Conservation (phyloP, 129 eudicot genomes). For the Lactuca saligna region DNA sequence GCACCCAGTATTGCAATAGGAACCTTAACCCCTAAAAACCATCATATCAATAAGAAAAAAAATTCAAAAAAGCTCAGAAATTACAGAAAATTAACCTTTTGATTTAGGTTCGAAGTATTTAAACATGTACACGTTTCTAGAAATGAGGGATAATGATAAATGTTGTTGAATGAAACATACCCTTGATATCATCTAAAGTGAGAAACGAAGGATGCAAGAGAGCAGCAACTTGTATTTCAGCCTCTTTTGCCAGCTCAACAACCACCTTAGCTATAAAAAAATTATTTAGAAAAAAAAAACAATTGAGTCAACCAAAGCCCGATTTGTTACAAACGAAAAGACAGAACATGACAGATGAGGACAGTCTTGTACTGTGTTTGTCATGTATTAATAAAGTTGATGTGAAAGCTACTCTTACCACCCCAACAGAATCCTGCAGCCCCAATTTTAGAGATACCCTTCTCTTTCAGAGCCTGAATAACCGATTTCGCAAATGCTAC, state of each 20-base stretch:
- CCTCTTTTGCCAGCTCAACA: constrained; percentile 45
- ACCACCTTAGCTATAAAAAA: constrained; percentile 34
- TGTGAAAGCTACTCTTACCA: constrained; percentile 40
- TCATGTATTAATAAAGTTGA: not conserved
- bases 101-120: not conserved
- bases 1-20: constrained; percentile 74
- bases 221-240: constrained; percentile 52
- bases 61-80: constrained; percentile 1
- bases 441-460: constrained; percentile 72
- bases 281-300: not conserved
- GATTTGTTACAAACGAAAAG: too few species aligned
- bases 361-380: too few species aligned
- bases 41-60: constrained; percentile 19
- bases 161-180: constrained; percentile 36
- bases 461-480: constrained; percentile 58
- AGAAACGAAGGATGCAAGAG: constrained; percentile 74
- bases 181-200: constrained; percentile 58
- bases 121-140: constrained; percentile 15
- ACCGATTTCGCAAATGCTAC: constrained; percentile 34
- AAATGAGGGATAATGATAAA: constrained; percentile 16
- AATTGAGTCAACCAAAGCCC: constrained; percentile 11
- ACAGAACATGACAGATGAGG: too few species aligned
- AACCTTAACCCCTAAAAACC: constrained; percentile 59
- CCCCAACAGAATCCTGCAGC: constrained; percentile 98
- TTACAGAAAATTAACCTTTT: not conserved